Evolutionary conservation across 2,329 filamentous ascomycete species (phyloP).

Genomic region (Xylaria arbuscula): DNA sequence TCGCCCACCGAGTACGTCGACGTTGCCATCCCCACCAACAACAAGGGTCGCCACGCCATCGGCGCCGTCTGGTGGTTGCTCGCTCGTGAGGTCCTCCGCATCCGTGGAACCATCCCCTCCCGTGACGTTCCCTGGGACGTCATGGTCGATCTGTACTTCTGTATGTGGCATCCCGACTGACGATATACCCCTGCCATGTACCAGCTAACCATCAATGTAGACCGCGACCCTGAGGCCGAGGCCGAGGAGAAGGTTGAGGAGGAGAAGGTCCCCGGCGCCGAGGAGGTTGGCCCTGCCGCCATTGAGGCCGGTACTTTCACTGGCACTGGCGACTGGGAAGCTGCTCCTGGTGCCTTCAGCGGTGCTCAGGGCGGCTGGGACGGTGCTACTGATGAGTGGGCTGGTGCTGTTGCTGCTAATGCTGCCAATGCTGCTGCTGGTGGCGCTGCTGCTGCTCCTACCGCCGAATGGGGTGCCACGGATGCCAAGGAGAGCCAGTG

Average conservation of each 20-base stretch:
- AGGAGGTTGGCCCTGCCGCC: constrained; percentile 83
- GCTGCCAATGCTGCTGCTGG: constrained; percentile 73
- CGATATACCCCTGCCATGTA: background rate
- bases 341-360: constrained; percentile 76
- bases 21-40: constrained; percentile 99
- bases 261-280: constrained; percentile 88
- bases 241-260: constrained; percentile 97
- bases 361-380: constrained; percentile 64
- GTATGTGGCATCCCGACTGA: constrained; percentile 58
- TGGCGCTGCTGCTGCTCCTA: constrained; percentile 70
- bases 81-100: constrained; percentile 98
- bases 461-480: constrained; percentile 76
- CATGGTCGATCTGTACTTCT: constrained; percentile 99
- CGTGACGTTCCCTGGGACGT: constrained; percentile 98
- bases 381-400: constrained; percentile 70
- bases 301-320: constrained; percentile 79
- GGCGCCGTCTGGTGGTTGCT: constrained; percentile 99
- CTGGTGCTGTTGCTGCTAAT: constrained; percentile 66
- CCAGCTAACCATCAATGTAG: constrained; percentile 51
- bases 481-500: constrained; percentile 57
- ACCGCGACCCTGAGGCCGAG: constrained; percentile 99
- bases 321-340: constrained; percentile 83
- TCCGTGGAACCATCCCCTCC: constrained; percentile 94
- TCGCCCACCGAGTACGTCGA: constrained; percentile 99
- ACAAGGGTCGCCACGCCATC: constrained; percentile 99